Conservation (phyloP, 768 basidiomycete genomes). For the Termitomyces sp. region DNA sequence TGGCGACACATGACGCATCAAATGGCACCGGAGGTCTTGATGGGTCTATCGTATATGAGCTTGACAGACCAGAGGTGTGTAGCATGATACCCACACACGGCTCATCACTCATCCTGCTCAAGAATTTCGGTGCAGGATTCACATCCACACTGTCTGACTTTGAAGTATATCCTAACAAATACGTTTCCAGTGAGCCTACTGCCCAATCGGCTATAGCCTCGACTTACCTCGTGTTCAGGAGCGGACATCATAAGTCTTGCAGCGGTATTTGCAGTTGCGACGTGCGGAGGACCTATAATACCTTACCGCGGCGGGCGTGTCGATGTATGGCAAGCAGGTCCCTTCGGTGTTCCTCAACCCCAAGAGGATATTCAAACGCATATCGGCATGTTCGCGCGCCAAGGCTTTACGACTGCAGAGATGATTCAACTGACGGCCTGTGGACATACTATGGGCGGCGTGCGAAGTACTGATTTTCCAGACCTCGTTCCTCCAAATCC, state of each 20-base stretch:
- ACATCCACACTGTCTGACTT: slow-evolving; percentile 37
- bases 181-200: slow-evolving; percentile 33
- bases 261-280: slow-evolving; percentile 27
- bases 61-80: slow-evolving; percentile 33
- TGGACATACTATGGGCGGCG: slow-evolving; percentile 46
- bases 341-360: slow-evolving; percentile 36
- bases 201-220: neutral
- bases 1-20: slow-evolving; percentile 38
- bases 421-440: slow-evolving; percentile 48
- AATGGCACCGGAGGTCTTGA: slow-evolving; percentile 46
- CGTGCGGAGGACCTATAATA: slow-evolving; percentile 42
- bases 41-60: slow-evolving; percentile 43
- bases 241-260: slow-evolving; percentile 40
- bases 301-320: slow-evolving; percentile 35
- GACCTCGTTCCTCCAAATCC: slow-evolving; percentile 29
- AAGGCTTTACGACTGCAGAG: slow-evolving; percentile 38
- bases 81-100: neutral
- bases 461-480: slow-evolving; percentile 40
- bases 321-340: slow-evolving; percentile 32
- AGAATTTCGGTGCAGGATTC: slow-evolving; percentile 46
- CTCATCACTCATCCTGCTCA: neutral
- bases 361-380: slow-evolving; percentile 33
- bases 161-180: slow-evolving; percentile 34
- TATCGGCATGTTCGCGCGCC: slow-evolving; percentile 31
- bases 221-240: slow-evolving; percentile 20